phyloP scores from a whole-genome alignment of 2,329 filamentous ascomycete genomes.

The Fusarium sp. region DNA sequence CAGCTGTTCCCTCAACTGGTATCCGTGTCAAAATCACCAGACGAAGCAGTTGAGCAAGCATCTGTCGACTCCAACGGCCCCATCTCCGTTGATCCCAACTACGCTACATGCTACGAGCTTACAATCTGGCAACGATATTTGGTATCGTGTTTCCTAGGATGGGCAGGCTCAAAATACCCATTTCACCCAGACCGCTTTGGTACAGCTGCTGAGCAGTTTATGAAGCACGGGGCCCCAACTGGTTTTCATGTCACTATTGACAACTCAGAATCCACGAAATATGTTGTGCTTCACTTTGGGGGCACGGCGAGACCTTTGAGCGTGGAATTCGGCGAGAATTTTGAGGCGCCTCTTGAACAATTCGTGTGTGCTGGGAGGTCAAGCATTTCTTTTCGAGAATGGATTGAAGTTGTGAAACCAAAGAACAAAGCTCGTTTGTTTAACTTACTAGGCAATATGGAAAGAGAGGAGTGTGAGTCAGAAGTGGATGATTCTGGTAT shows the following conservation, averaged over 20 bases:
- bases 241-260: not conserved
- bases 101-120: not conserved
- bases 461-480: too few species aligned
- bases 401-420: not conserved
- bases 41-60: not conserved
- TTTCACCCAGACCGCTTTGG: not conserved
- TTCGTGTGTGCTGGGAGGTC: not conserved
- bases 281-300: not conserved
- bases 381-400: not conserved
- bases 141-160: not conserved
- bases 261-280: not conserved
- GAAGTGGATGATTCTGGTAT: too few species aligned
- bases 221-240: not conserved
- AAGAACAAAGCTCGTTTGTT: not conserved
- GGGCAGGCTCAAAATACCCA: not conserved
- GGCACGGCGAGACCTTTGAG: not conserved
- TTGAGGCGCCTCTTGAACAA: not conserved
- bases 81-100: not conserved
- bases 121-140: conserved; percentile 5
- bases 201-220: not conserved
- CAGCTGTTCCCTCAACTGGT: not conserved
- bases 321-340: not conserved
- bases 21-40: not conserved
- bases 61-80: too few species aligned
- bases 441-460: not conserved